Evolutionary conservation across 345 rosid species (phyloP).

Genomic region (Erysimum cheiranthoides): DNA sequence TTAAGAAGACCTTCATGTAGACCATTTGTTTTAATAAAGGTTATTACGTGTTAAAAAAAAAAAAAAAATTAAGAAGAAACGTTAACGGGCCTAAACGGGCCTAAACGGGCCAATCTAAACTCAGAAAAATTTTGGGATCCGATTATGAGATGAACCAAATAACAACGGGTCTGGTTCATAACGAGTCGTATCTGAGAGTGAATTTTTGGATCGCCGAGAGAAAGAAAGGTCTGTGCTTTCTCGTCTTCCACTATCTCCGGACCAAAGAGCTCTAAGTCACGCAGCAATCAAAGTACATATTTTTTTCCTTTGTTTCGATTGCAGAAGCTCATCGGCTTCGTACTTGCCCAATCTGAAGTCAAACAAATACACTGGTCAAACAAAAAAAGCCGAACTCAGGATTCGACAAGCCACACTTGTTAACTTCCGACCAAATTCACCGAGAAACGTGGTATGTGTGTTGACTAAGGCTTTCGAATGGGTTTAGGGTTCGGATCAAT

Average conservation of each 20-base stretch:
- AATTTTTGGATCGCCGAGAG: constrained; percentile 26
- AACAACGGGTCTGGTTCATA: not conserved
- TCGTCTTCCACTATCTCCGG: constrained; percentile 22
- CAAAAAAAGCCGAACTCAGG: not conserved
- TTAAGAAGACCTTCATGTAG: no score
- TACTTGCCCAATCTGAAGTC: constrained; percentile 15
- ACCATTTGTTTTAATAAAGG: no score
- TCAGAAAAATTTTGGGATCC: not conserved
- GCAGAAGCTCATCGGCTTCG: not conserved
- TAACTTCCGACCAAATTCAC: not conserved
- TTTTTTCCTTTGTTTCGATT: not conserved
- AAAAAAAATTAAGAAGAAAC: not conserved
- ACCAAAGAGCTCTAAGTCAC: constrained; percentile 12
- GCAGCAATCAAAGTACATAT: not conserved
- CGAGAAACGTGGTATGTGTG: constrained; percentile 13
- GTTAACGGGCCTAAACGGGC: constrained; percentile 1
- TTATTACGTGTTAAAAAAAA: no score
- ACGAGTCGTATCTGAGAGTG: constrained; percentile 36
- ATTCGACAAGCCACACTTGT: not conserved
- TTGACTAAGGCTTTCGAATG: not conserved
- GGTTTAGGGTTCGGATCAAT: constrained; percentile 5
- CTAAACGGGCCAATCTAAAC: constrained; percentile 8
- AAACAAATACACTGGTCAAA: not conserved
- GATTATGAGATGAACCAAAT: not conserved
- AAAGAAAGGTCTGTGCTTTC: constrained; percentile 29